Base-by-base conservation (phyloP, 495 filamentous ascomycete genomes). In the Lophiostoma macrostomum region DNA sequence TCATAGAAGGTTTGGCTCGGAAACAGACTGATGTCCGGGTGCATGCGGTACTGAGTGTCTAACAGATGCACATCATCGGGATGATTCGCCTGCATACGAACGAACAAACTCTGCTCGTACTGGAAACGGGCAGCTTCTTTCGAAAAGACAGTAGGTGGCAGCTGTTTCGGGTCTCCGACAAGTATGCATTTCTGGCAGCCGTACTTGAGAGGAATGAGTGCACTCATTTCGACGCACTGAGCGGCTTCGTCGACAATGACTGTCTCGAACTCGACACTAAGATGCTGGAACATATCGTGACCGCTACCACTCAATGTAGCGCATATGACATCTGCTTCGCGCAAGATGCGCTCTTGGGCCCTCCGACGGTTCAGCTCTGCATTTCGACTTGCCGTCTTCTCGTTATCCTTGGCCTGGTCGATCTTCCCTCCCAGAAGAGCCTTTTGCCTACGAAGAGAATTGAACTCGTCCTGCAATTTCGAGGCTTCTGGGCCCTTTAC, bases 231-330 rank as follows among this genome's bases (percentile, higher is more conserved):
- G 57, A 98, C 93, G 53, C 90, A 98, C 74, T 98, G 93, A 16
- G 93, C 93, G 1, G 93, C 93, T 75, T 98, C 93, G 63, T 98
- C 93, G 63, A 98, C 95, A 63, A 98, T 86, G 55, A 98, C 93
- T 0, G 93, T 96, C 70, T 98, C 93, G 57, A 98, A 97, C 67
- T 97, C 93, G 44, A 97, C 89, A 60, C 87, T 91, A 41, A 97
- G 71, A 59, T 83, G 84, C 70, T 90, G 90, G 73, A 98, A 95
- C 84, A 98, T 96, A 42, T 98, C 94, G 60, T 97, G 94, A 13
- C 93, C 93, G 70, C 86, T 91, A 46, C 91, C 93, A 66, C 89
- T 95, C 45, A 98, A 82, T 0, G 93, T 98, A 19, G 93, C 87
- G 67, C 93, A 98, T 34, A 98, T 85, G 24, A 97, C 85, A 70